A percentile compares a stretch with the other conserved stretches of the same genome.
Evolutionary conservation across 2,329 filamentous ascomycete genomes (phyloP).

Genomic region (Leptodontidium sp.): DNA sequence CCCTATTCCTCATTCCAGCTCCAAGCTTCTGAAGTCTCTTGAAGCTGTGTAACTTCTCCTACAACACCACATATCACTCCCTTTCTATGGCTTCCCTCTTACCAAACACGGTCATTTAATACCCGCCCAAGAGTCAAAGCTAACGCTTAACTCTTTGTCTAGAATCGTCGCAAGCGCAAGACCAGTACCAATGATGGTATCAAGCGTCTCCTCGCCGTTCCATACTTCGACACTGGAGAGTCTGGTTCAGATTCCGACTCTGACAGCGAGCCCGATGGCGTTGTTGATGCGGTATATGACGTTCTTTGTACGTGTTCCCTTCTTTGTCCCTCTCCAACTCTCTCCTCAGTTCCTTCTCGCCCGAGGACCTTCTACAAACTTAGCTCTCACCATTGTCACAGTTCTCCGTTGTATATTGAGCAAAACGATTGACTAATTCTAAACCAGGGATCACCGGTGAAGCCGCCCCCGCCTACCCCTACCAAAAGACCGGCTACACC

Average conservation of each 20-base stretch:
- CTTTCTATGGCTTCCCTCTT: too few relatives aligned
- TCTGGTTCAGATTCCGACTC: not conserved
- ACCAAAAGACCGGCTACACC: not conserved
- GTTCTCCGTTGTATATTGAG: too few relatives aligned
- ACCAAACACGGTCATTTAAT: too few relatives aligned
- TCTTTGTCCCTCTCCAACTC: not conserved
- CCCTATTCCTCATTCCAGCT: not conserved
- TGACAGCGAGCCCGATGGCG: conserved; percentile 1
- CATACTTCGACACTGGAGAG: not conserved
- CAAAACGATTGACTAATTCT: too few relatives aligned
- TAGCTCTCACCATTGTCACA: too few relatives aligned
- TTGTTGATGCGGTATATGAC: conserved; percentile 3
- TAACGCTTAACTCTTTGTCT: too few relatives aligned
- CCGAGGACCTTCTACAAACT: too few relatives aligned
- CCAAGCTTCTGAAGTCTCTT: too few relatives aligned
- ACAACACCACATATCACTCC: too few relatives aligned
- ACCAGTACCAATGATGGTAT: not conserved
- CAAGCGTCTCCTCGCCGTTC: not conserved
- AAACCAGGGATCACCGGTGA: not conserved
- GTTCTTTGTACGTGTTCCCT: not conserved
- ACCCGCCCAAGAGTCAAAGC: too few relatives aligned
- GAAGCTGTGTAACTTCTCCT: too few relatives aligned
- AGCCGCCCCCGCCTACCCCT: not conserved
- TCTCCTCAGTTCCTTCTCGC: not conserved
- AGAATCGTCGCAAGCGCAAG: too few relatives aligned